Evolutionary conservation across 495 filamentous ascomycete genomes (phyloP).

Genomic region (Hypoxylon fragiforme): DNA sequence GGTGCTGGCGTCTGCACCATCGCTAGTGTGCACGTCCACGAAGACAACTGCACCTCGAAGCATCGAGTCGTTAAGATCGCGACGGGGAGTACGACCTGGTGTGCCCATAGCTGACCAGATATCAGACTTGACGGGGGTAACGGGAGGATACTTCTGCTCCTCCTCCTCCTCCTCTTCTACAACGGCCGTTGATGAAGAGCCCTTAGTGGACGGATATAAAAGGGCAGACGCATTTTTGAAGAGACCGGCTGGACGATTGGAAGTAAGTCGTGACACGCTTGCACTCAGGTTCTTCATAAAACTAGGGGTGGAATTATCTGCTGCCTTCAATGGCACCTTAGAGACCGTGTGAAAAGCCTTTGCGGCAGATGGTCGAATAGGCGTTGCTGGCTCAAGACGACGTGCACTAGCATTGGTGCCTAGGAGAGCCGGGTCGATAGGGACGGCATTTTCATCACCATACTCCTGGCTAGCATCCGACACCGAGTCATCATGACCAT

Average conservation of each 20-base stretch:
- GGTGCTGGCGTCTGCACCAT: slow-evolving; percentile 82
- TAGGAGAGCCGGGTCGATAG: slow-evolving; percentile 54
- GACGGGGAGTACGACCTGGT: slow-evolving; percentile 57
- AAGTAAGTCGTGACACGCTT: slow-evolving; percentile 57
- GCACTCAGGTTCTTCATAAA: slow-evolving; percentile 52
- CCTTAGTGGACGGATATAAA: slow-evolving; percentile 49
- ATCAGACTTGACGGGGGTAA: slow-evolving; percentile 45
- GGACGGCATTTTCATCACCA: slow-evolving; percentile 63
- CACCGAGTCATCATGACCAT: slow-evolving; percentile 43
- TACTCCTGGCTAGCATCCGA: slow-evolving; percentile 66
- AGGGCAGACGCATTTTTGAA: slow-evolving; percentile 48
- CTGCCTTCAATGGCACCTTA: slow-evolving; percentile 74
- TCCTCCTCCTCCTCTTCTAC: slow-evolving; percentile 22
- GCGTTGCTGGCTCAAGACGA: slow-evolving; percentile 40
- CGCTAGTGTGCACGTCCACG: slow-evolving; percentile 90
- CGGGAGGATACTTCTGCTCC: slow-evolving; percentile 27
- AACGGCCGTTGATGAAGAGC: slow-evolving; percentile 21
- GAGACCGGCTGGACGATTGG: slow-evolving; percentile 31
- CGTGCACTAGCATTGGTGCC: slow-evolving; percentile 10
- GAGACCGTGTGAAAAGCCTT: slow-evolving; percentile 67
- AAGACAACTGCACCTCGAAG: slow-evolving; percentile 79
- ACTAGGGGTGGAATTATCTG: slow-evolving; percentile 63
- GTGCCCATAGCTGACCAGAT: slow-evolving; percentile 57
- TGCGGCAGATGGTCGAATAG: slow-evolving; percentile 31
- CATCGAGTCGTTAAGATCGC: slow-evolving; percentile 52